Percentiles rank a stretch among this genome's conserved stretches.
These are phyloP conservation scores for Rhynchosporium graminicola DNA, from an alignment of 2,329 filamentous ascomycete genomes.

Conservation along the genomic window DNA sequence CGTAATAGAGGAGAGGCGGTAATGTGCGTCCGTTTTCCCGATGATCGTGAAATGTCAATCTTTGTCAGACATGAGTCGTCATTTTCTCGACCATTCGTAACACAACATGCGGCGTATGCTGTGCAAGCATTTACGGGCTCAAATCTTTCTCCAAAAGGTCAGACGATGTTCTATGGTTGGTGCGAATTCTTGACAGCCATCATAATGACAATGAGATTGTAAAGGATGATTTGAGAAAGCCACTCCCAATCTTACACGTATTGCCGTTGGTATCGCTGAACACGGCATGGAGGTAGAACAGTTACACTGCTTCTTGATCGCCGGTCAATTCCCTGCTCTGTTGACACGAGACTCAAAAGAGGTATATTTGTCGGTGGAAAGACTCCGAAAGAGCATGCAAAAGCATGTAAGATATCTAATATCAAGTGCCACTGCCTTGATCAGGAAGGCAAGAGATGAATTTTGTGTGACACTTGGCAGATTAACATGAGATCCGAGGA, in stretches of 20 bases:
- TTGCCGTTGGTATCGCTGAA: neutral
- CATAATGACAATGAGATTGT: neutral
- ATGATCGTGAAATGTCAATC: conserved; percentile 11
- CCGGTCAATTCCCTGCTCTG: neutral
- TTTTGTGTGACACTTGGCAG: neutral
- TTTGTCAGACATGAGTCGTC: conserved; percentile 2
- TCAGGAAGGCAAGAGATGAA: neutral
- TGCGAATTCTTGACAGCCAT: conserved; percentile 1
- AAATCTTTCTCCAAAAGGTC: neutral
- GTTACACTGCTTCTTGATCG: neutral
- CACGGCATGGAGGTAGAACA: neutral
- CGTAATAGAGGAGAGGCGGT: neutral
- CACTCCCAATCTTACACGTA: conserved; percentile 1
- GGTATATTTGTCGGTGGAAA: neutral
- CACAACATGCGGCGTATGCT: neutral
- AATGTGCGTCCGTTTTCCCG: conserved; percentile 11
- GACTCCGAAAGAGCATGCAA: neutral
- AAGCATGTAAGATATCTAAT: neutral
- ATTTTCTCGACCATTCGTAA: neutral
- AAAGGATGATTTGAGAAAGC: neutral
- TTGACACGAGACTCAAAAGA: neutral
- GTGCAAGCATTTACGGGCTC: neutral
- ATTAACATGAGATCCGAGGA: neutral
- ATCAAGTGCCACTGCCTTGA: conserved; percentile 8
- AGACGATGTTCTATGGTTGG: conserved; percentile 1